Percentiles rank a stretch among this genome's conserved stretches.
Evolutionary conservation across 139 green algal genomes (phyloP).

Genomic region (Micromonas pusilla): DNA sequence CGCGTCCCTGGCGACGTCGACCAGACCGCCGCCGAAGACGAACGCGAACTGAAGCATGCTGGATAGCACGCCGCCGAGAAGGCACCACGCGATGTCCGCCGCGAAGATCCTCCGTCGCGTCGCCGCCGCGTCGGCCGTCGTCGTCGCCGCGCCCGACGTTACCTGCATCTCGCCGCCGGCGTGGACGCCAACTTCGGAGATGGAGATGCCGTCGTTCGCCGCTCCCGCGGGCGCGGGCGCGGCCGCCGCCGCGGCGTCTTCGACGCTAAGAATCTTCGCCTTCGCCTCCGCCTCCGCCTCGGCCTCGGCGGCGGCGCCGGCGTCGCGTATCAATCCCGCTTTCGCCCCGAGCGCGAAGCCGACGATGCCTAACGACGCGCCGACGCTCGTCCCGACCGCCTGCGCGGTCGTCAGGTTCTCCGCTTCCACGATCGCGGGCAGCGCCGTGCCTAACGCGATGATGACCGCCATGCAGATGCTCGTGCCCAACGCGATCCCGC

Average conservation of each 20-base stretch:
- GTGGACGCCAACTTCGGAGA: too few relatives aligned
- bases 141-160: neutral
- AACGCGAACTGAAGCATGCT: constrained; percentile 19
- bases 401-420: neutral
- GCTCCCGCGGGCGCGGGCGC: too few relatives aligned
- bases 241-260: too few relatives aligned
- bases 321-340: neutral
- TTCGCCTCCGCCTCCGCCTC: neutral
- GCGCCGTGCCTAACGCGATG: neutral
- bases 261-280: too few relatives aligned
- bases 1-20: neutral
- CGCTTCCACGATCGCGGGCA: neutral
- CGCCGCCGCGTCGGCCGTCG: neutral
- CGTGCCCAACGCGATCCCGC: constrained; percentile 2
- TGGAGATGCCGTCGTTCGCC: too few relatives aligned
- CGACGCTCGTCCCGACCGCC: neutral
- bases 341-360: neutral
- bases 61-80: neutral
- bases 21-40: neutral
- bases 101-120: neutral
- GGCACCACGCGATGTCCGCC: neutral
- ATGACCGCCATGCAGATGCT: neutral
- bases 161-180: too few relatives aligned
- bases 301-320: neutral
- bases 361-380: neutral